Base-by-base conservation (phyloP, 768 basidiomycete genomes). In the Lentinula raphanica region DNA sequence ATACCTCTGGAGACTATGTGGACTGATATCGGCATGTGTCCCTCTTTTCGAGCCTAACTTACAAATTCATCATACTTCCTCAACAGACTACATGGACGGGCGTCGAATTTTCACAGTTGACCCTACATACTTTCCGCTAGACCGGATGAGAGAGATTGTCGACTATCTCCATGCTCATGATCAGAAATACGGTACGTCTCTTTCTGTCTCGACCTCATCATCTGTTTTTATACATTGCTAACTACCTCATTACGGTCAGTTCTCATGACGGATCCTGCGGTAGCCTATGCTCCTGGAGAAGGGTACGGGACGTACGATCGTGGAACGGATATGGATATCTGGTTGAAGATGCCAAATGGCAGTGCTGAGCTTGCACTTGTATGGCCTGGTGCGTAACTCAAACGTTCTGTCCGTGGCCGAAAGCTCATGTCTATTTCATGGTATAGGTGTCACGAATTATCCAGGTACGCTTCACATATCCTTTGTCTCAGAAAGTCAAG, bases 1-100 rank as follows among this genome's bases (percentile, higher is more conserved):
- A 88, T 90, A 54, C 87, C 87, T 6, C 76, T 88, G 3, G 86
- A 90, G 68, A 87, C 86, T 0, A 88, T 88, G 86, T 88, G 87
- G 87, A 87, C 86, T 2, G 87, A 88, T 67, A 89, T 89, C 35
- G 85, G 85, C 80, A 63, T 15, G n/a, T n/a, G n/a, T n/a, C n/a
- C n/a, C n/a, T n/a, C n/a, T n/a, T n/a, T n/a, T n/a, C n/a, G n/a
- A n/a, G n/a, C n/a, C n/a, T n/a, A n/a, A n/a, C n/a, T n/a, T n/a
- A n/a, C n/a, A 49, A 25, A 17, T 17, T 49, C 23, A 4, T 19
- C 19, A 35, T 32, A 13, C 17, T 31, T 31, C 28, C 31, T 32
- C 6, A 29, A 21, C 32, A 85, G 85, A 90, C 66, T 88, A 88
- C 68, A 88, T 88, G 86, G 74, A 80, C 65, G 68, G 77, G 49